phyloP scores from a whole-genome alignment of 2,329 filamentous ascomycete species.

The Cryphonectria parasitica region DNA sequence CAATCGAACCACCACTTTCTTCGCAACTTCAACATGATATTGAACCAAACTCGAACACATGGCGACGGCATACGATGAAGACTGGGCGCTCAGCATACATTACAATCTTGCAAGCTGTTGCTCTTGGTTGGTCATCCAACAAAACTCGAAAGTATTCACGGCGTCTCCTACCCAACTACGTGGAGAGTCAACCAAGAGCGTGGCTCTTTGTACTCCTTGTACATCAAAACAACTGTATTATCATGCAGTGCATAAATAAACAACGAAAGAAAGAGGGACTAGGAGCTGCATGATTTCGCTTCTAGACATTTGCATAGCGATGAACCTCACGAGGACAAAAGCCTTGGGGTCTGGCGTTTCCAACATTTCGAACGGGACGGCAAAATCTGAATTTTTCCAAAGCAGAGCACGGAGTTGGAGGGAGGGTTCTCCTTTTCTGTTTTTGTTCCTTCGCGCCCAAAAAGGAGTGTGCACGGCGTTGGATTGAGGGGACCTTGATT shows the following conservation, averaged over 20 bases:
- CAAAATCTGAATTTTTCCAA: background rate
- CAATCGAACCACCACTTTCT: too few species aligned
- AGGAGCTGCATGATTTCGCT: background rate
- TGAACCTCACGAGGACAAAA: background rate
- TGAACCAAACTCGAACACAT: background rate
- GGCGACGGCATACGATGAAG: background rate
- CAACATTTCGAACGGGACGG: slow-evolving; percentile 3
- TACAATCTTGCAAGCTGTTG: background rate
- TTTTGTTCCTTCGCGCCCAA: background rate
- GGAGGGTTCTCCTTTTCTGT: background rate
- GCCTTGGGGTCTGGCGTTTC: slow-evolving; percentile 13
- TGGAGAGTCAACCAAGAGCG: background rate
- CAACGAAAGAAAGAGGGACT: background rate
- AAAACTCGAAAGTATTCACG: background rate
- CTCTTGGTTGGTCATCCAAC: background rate
- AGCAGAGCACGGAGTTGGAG: slow-evolving; percentile 22
- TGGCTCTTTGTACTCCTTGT: background rate
- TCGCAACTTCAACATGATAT: too few species aligned
- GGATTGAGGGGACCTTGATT: background rate
- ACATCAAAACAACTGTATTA: background rate
- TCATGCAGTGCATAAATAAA: background rate
- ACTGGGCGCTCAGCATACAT: background rate
- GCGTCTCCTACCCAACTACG: background rate
- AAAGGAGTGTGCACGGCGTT: background rate
- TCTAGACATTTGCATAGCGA: background rate